A percentile compares a stretch with the other conserved stretches of the same genome.
Conservation (phyloP, 2,329 filamentous ascomycete genomes). For the Aureobasidium sp. region DNA sequence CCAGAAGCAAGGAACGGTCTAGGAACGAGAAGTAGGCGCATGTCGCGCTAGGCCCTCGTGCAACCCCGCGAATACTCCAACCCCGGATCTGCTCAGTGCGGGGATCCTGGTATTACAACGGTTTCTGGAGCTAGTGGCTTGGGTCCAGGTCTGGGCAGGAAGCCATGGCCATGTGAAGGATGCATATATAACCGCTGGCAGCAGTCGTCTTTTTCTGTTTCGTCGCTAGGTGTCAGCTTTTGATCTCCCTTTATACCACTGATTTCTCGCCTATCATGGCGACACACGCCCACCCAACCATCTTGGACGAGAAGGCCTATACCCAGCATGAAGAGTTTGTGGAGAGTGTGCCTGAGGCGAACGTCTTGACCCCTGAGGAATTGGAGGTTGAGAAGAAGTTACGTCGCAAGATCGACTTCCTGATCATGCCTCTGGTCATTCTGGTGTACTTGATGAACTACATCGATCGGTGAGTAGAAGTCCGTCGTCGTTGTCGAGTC, state of each 20-base stretch:
- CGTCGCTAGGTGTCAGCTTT: background rate
- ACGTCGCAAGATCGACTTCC: slow-evolving; percentile 62
- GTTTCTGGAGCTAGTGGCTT: slow-evolving; percentile 7
- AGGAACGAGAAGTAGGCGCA: background rate
- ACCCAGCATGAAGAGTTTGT: background rate
- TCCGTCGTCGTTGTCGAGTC: background rate
- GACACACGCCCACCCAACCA: background rate
- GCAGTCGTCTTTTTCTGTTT: background rate
- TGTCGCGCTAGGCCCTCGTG: slow-evolving; percentile 1
- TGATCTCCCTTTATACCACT: background rate
- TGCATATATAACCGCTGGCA: slow-evolving; percentile 2
- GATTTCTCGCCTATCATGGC: background rate
- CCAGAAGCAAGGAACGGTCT: background rate
- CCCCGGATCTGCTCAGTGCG: slow-evolving; percentile 5
- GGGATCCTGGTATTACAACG: background rate
- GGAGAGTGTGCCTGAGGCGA: background rate
- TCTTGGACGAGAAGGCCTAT: slow-evolving; percentile 9
- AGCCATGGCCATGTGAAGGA: slow-evolving; percentile 8
- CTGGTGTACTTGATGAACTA: slow-evolving; percentile 72
- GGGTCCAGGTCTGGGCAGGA: slow-evolving; percentile 4
- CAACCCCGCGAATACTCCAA: background rate
- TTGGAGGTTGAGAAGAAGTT: slow-evolving; percentile 47
- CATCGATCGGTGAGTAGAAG: slow-evolving; percentile 38
- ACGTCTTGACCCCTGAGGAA: slow-evolving; percentile 26
- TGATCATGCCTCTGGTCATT: slow-evolving; percentile 63